Evolutionary conservation across 345 rosid species (phyloP), one percentile per base, ranked within the genome.

Genomic region (Dovyalis caffra): DNA sequence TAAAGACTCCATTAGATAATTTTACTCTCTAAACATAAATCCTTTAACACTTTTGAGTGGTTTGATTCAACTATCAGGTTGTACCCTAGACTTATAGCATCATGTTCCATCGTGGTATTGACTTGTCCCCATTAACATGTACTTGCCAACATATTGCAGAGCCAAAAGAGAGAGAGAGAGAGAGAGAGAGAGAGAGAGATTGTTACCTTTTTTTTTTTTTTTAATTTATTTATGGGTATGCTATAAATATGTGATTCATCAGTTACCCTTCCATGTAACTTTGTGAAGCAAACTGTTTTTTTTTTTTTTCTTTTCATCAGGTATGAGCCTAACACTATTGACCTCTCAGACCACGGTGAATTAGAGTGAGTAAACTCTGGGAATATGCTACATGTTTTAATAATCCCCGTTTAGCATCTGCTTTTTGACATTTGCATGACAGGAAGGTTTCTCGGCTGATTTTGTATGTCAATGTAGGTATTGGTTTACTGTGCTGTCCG

Each of bases 301-400:
- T 33, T 75, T 66, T 71, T 45, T 49, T 47, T 69, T 76, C 18
- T 33, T 75, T 66, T 34, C 69, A 73, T 64, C 90, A 95, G 99
- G 89, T 95, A 95, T 64, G 97, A 95, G 84, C 98, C 98, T 70
- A 95, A 95, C 85, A 95, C 99, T 15, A 83, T 95, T 73, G 99
- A 95, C 84, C 89, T 95, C 14, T 82, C 98, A 60, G 95, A 95
- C 72, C 94, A 80, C 84, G 76, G 86, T 18, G 97, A 93, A 75
- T 83, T 91, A 79, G 99, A 95, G 99, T 95, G 77, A 95, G 99
- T 91, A 38, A 66, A 40, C 69, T 15, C 49, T 72, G 26, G n/a
- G 58, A 60, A 45, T 49, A 49, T 69, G 57, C 68, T 67, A 18
- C 68, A 29, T 63, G 16, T 40, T 64, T 68, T 53, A 35, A 72